phyloP scores from a whole-genome alignment of 768 basidiomycete species.

The Boletus rex-veris region DNA sequence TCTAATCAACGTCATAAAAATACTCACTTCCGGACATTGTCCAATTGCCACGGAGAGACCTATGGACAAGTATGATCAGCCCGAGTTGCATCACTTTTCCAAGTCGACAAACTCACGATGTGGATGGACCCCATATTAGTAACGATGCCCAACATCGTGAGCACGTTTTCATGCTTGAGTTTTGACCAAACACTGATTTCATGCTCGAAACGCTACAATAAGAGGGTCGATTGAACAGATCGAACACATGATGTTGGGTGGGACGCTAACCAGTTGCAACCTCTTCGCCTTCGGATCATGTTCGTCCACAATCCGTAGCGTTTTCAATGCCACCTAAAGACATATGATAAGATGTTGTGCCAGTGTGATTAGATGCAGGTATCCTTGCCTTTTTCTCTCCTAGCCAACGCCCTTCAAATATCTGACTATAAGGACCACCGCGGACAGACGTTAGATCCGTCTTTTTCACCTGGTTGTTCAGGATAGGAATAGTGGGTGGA shows the following conservation, averaged over 20 bases:
- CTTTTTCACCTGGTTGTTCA: constrained; percentile 51
- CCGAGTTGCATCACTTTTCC: not conserved
- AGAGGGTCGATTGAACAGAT: not conserved
- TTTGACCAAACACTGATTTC: constrained; percentile 55
- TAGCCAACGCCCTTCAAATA: constrained; percentile 55
- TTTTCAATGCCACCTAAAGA: constrained; percentile 55
- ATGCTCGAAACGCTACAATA: constrained; percentile 48
- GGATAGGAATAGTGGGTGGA: constrained; percentile 48
- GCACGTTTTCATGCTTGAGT: constrained; percentile 44
- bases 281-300: constrained; percentile 42
- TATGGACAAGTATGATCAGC: constrained; percentile 17
- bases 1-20: not conserved
- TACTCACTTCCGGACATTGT: constrained; percentile 51
- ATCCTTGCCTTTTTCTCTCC: constrained; percentile 45
- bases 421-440: constrained; percentile 52
- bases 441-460: constrained; percentile 36
- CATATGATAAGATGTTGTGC: not conserved
- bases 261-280: constrained; percentile 31
- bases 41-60: constrained; percentile 63
- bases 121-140: constrained; percentile 52
- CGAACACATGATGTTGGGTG: not conserved
- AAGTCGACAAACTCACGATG: constrained; percentile 34
- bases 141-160: constrained; percentile 53
- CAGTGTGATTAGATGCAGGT: not conserved
- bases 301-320: constrained; percentile 44